phyloP scores from a whole-genome alignment of 2,329 filamentous ascomycete species.

The Claviceps sp. region DNA sequence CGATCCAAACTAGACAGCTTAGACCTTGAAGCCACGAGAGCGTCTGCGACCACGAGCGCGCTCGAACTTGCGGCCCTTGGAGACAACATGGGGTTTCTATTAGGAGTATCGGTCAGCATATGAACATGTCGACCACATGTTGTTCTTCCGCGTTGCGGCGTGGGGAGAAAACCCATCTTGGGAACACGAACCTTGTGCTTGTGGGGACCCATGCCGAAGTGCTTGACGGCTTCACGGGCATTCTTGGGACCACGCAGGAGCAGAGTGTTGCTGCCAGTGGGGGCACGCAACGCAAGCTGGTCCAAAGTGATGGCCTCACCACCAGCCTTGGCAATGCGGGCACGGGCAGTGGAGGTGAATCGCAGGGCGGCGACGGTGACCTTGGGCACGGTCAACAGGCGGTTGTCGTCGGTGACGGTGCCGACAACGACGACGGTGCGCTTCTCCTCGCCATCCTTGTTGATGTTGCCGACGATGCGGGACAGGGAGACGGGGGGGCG shows the following conservation, averaged over 20 bases:
- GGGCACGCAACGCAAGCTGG: constrained; percentile 88
- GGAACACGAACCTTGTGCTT: constrained; percentile 67
- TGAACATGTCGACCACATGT: no score
- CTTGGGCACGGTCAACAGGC: constrained; percentile 81
- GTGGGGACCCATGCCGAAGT: constrained; percentile 98
- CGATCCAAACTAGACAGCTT: constrained; percentile 33
- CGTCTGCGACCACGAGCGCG: constrained; percentile 95
- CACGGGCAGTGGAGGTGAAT: constrained; percentile 92
- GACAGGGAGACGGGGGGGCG: constrained; percentile 89
- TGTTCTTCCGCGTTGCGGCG: background rate
- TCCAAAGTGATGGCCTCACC: constrained; percentile 93
- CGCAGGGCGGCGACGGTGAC: constrained; percentile 84
- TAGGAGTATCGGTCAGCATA: constrained; percentile 4
- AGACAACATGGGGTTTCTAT: constrained; percentile 90
- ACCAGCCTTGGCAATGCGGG: constrained; percentile 83
- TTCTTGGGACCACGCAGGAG: constrained; percentile 98
- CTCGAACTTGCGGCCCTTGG: constrained; percentile 99
- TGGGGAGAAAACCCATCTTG: background rate
- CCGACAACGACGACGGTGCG: constrained; percentile 92
- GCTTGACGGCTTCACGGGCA: constrained; percentile 92
- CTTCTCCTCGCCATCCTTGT: constrained; percentile 49
- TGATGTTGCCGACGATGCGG: constrained; percentile 63
- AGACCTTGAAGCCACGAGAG: constrained; percentile 99
- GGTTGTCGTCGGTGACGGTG: constrained; percentile 96
- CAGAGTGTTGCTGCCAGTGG: constrained; percentile 93